Base-by-base conservation (phyloP, 768 basidiomycete species). In the Suillus spraguei region DNA sequence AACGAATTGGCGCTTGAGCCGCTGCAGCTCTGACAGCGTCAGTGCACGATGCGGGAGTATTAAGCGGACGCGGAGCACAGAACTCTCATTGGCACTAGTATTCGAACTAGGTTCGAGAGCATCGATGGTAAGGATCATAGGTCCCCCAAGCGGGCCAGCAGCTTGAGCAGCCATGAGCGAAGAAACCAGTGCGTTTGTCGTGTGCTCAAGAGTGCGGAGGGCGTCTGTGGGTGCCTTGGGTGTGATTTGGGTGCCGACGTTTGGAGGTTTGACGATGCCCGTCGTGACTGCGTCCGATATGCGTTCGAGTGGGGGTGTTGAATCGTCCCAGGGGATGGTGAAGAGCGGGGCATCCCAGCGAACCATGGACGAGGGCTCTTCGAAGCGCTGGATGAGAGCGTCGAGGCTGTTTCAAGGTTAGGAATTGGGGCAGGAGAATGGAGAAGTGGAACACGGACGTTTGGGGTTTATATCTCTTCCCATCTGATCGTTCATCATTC, bases 351-450 rank as follows among this genome's bases (percentile, higher is more conserved):
- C 92, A 75, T 99, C 97, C 97, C 97, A 99, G 56, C 97, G 87
- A n/a, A 93, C 96, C 91, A 96, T 96, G 5, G 95, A 96, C 0
- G 94, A 95, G 0, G 97, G 97, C 70, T 99, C 97, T 78, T 99
- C 97, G 69, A 88, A 99, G 59, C 97, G 83, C 70, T 89, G 81
- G 41, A 99, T 76, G 4, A 99, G 85, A 73, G 94, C 95, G 53
- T 69, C 61, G 61, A 63, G 42, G 9, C 64, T 66, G 22, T 56
- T 9, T 46, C 44, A 2, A 13, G 11, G 10, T 47, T 47, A 47
- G 38, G 1, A 16, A 14, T 38, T 33, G 20, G 13, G 36, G 36
- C 24, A 1, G 5, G 2, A 0, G 13, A 17, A 61, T 20, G 11
- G 1, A 3, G 1, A 33, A 17, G 8, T 16, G 7, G 0, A 28